These are phyloP conservation scores for Botryotinia convoluta DNA, from an alignment of 2,329 filamentous ascomycete species.

Conservation along the genomic window DNA sequence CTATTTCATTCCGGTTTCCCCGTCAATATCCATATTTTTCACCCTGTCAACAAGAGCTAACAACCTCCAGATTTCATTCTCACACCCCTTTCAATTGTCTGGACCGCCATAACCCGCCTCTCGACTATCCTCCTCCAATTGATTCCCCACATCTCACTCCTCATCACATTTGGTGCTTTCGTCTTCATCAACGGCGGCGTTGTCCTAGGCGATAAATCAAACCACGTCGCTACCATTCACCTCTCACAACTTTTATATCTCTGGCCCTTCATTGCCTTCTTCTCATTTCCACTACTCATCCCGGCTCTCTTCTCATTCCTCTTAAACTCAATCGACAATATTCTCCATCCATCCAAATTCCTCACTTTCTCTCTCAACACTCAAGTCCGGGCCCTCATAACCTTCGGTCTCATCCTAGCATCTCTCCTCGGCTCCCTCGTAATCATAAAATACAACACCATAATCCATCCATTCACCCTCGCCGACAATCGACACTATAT, in stretches of 20 bases:
- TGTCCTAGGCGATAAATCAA: constrained; percentile 91
- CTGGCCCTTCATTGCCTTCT: constrained; percentile 86
- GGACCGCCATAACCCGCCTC: constrained; percentile 54
- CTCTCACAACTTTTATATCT: constrained; percentile 92
- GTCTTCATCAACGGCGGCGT: constrained; percentile 87
- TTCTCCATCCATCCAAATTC: constrained; percentile 34
- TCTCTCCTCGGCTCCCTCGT: constrained; percentile 28
- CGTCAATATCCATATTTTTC: background rate
- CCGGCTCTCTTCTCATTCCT: constrained; percentile 48
- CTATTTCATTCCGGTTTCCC: background rate
- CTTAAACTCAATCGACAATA: constrained; percentile 24
- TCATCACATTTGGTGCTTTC: constrained; percentile 69
- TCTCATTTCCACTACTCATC: constrained; percentile 75
- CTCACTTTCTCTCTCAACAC: constrained; percentile 25
- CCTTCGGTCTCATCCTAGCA: background rate
- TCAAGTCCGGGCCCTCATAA: background rate
- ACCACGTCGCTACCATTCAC: constrained; percentile 87
- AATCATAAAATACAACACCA: constrained; percentile 78
- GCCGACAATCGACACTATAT: constrained; percentile 97
- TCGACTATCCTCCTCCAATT: constrained; percentile 43
- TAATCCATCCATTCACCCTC: constrained; percentile 91
- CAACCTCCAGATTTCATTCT: constrained; percentile 50
- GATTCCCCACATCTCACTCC: constrained; percentile 57
- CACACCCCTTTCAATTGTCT: constrained; percentile 59
- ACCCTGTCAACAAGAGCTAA: constrained; percentile 10